These are phyloP conservation scores for Ambrosia artemisiifolia DNA, from an alignment of 129 eudicot genomes.

Conservation along the genomic window DNA sequence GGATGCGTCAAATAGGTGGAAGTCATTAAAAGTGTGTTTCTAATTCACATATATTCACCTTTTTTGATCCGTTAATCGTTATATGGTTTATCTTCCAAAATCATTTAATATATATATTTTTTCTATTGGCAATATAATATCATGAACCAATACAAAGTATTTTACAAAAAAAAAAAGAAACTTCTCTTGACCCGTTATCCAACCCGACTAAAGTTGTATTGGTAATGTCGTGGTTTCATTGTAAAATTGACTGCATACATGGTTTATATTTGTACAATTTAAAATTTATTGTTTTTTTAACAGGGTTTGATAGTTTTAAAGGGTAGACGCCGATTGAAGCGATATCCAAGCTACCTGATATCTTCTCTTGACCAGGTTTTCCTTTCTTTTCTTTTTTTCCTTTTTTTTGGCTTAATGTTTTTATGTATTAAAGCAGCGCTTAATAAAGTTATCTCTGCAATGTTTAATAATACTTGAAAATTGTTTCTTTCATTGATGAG, in stretches of 20 bases:
- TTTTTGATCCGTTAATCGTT: not conserved
- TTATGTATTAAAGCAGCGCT: slow-evolving; percentile 22
- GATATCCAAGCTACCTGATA: not conserved
- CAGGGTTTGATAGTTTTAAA: slow-evolving; percentile 16
- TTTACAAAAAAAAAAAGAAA: too few relatives aligned
- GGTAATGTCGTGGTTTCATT: not conserved
- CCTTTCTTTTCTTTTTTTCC: not conserved
- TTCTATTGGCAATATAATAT: too few relatives aligned
- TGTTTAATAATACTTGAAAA: slow-evolving; percentile 3
- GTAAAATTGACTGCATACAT: not conserved
- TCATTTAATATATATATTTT: too few relatives aligned
- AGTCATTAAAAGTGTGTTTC: not conserved
- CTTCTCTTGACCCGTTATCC: not conserved
- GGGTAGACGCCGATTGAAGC: slow-evolving; percentile 11
- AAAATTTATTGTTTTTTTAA: not conserved
- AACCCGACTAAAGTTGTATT: not conserved
- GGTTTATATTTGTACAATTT: not conserved
- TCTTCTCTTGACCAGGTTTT: slow-evolving; percentile 14
- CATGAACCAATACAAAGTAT: too few relatives aligned
- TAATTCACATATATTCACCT: not conserved
- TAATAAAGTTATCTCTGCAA: slow-evolving; percentile 19
- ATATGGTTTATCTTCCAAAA: too few relatives aligned
- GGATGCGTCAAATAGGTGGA: not conserved
- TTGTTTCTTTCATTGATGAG: not conserved
- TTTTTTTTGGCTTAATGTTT: slow-evolving; percentile 16